These are phyloP conservation scores for Mangifera indica DNA, from an alignment of 345 rosid species.

Conservation along the genomic window DNA sequence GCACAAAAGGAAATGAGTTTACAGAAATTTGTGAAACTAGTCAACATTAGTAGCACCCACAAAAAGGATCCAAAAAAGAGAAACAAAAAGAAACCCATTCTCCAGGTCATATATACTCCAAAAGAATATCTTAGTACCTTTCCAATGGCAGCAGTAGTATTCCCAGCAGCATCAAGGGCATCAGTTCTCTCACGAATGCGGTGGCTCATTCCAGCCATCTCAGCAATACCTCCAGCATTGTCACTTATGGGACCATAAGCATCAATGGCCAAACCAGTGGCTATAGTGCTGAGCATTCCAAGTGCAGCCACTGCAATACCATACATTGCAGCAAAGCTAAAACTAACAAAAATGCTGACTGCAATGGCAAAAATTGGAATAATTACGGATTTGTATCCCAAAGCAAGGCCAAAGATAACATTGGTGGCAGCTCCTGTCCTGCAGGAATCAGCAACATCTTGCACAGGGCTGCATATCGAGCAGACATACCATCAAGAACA, in stretches of 20 bases:
- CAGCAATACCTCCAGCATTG: slow-evolving; percentile 82
- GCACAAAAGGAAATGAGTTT: neutral
- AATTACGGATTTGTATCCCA: slow-evolving; percentile 85
- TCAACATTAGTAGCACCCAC: neutral
- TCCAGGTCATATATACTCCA: neutral
- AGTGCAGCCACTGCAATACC: slow-evolving; percentile 85
- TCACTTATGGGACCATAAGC: slow-evolving; percentile 83
- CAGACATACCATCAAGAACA: neutral
- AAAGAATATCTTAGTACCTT: slow-evolving; percentile 35
- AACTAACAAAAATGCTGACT: slow-evolving; percentile 62
- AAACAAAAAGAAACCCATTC: too few species aligned
- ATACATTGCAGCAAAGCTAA: slow-evolving; percentile 83
- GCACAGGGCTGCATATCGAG: slow-evolving; percentile 71
- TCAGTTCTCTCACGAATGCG: slow-evolving; percentile 71
- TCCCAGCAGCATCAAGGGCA: slow-evolving; percentile 78
- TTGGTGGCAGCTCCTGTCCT: slow-evolving; percentile 84
- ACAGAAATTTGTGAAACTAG: neutral
- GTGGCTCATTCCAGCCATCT: slow-evolving; percentile 87
- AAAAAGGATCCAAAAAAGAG: neutral
- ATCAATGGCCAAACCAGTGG: slow-evolving; percentile 78
- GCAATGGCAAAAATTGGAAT: slow-evolving; percentile 86
- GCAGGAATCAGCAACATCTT: slow-evolving; percentile 95
- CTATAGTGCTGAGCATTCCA: slow-evolving; percentile 78
- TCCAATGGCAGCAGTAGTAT: slow-evolving; percentile 76
- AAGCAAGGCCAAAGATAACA: slow-evolving; percentile 82